Conservation (phyloP, 345 rosid genomes). For the Brassica napus region DNA sequence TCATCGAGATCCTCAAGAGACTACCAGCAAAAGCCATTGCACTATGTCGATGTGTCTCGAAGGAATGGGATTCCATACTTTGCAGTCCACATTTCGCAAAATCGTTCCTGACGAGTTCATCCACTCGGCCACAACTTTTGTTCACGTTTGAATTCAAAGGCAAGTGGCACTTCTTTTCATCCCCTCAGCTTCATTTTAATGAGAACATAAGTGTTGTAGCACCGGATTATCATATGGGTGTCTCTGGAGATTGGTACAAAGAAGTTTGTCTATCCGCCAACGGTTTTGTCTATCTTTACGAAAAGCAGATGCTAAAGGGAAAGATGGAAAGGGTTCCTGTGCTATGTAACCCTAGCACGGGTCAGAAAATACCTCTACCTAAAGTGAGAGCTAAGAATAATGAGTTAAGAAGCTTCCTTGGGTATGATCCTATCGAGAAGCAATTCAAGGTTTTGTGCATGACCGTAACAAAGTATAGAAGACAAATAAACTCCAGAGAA, state of each 20-base stretch:
- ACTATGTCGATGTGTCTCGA: not conserved
- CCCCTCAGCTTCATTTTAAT: not conserved
- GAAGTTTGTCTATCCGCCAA: not conserved
- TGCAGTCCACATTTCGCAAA: not conserved
- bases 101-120: not conserved
- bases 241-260: not conserved
- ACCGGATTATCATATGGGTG: not conserved
- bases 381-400: not conserved
- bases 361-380: not conserved
- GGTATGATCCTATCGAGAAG: constrained; percentile 12
- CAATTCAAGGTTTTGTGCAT: not conserved
- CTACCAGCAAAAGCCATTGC: not conserved
- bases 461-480: not conserved
- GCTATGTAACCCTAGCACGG: constrained; percentile 12
- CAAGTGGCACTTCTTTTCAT: constrained; percentile 14
- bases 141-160: not conserved
- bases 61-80: not conserved
- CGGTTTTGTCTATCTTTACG: not conserved
- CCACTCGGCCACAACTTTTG: not conserved
- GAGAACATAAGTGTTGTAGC: not conserved
- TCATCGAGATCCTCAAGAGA: not conserved
- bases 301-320: not conserved
- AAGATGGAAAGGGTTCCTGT: not conserved
- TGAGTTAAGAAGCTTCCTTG: not conserved
- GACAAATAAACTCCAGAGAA: not conserved